Evolutionary conservation across 345 rosid species (phyloP).

Genomic region (Salix brachista): DNA sequence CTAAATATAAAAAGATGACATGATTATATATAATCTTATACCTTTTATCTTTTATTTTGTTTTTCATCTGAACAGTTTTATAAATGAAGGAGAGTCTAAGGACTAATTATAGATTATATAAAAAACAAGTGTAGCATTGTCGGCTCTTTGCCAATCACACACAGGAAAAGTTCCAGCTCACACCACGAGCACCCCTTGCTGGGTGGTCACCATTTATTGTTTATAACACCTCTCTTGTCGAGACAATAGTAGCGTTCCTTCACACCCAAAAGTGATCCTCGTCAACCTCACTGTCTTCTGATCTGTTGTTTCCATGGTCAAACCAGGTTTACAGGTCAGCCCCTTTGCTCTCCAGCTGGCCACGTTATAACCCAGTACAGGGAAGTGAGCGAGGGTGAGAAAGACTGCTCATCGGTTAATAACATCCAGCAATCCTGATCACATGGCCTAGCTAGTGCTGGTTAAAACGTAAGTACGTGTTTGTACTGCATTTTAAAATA

Average conservation of each 20-base stretch:
- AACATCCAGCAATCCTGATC: slow-evolving; percentile 1
- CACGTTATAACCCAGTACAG: slow-evolving; percentile 27
- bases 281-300: neutral
- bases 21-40: too few species aligned
- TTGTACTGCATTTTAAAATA: too few species aligned
- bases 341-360: slow-evolving; percentile 36
- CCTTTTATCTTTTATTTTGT: too few species aligned
- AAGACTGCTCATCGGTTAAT: neutral
- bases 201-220: neutral
- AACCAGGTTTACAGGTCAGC: neutral
- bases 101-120: too few species aligned
- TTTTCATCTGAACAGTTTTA: too few species aligned
- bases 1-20: too few species aligned
- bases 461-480: neutral
- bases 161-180: slow-evolving; percentile 29
- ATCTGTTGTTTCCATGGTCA: neutral
- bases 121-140: neutral
- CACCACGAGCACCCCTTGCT: slow-evolving; percentile 13
- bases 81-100: too few species aligned
- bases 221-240: neutral
- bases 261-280: neutral
- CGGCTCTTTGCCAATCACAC: slow-evolving; percentile 27
- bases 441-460: slow-evolving; percentile 20
- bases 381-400: neutral
- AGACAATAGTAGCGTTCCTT: neutral